Percentiles rank a stretch among this genome's conserved stretches.
These are phyloP conservation scores for Parascedosporium putredinis DNA, from an alignment of 2,329 filamentous ascomycete genomes.

Conservation along the genomic window DNA sequence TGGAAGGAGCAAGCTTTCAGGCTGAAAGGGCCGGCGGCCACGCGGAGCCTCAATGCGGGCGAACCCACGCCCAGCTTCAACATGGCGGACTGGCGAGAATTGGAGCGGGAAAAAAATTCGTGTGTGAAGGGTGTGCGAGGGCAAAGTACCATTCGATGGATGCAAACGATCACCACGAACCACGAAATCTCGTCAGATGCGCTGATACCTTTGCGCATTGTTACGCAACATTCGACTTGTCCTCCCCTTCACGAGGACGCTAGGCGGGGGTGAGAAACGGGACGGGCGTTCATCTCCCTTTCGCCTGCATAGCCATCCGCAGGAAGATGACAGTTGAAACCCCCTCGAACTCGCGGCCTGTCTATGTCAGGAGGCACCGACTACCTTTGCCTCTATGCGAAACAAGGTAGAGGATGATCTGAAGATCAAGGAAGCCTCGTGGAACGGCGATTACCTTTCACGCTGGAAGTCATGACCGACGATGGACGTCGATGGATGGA, in stretches of 20 bases:
- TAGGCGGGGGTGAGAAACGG: no score
- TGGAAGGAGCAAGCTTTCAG: not conserved
- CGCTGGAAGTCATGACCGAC: not conserved
- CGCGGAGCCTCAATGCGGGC: constrained; percentile 6
- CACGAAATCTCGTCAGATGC: not conserved
- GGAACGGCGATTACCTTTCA: not conserved
- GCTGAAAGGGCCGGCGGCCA: constrained; percentile 4
- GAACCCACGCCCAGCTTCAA: not conserved
- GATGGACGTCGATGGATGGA: not conserved
- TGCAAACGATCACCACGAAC: no score
- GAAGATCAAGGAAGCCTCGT: constrained; percentile 4
- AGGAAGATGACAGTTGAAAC: not conserved
- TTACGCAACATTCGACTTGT: not conserved
- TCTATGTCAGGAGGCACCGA: not conserved
- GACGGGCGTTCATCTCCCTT: no score
- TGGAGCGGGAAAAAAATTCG: not conserved
- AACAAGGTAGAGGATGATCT: not conserved
- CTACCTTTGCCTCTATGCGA: not conserved
- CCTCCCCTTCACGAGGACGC: not conserved
- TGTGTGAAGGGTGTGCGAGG: no score
- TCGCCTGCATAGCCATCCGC: not conserved
- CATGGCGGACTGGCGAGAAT: not conserved
- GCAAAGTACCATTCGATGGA: no score
- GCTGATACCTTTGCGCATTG: not conserved
- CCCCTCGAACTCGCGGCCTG: no score